Percentiles rank a stretch among this genome's conserved stretches.
phyloP scores from a whole-genome alignment of 169 alveolate species.

The Plasmodium knowlesi region DNA sequence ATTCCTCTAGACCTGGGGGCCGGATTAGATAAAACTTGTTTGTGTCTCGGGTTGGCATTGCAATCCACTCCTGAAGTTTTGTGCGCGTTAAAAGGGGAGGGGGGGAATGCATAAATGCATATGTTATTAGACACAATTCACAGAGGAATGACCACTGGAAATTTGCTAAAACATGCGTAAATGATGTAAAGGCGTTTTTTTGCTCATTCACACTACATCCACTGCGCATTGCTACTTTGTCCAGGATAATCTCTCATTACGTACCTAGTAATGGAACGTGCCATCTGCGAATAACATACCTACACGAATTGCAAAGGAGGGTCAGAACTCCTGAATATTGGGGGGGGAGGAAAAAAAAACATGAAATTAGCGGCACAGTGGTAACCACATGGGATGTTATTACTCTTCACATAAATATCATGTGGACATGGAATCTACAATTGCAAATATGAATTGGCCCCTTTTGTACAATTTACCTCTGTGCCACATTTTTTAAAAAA shows the following conservation, averaged over 20 bases:
- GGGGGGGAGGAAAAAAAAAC: not conserved
- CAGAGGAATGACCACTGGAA: not conserved
- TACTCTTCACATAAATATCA: not conserved
- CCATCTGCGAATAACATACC: slow-evolving; percentile 89
- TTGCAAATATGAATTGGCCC: not conserved
- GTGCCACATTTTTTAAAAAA: slow-evolving; percentile 65
- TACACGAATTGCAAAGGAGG: slow-evolving; percentile 88
- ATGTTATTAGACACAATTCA: not conserved
- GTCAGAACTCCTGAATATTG: slow-evolving; percentile 81
- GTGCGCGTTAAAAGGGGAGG: not conserved
- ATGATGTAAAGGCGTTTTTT: not conserved
- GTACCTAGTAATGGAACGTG: slow-evolving; percentile 89
- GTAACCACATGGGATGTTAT: not conserved
- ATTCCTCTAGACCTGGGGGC: slow-evolving; percentile 90
- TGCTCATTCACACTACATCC: not conserved
- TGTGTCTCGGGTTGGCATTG: slow-evolving; percentile 90
- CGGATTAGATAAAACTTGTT: slow-evolving; percentile 88
- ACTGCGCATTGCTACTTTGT: not conserved
- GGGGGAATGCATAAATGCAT: no score
- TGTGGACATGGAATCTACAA: not conserved
- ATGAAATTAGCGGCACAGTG: not conserved
- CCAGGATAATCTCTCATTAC: not conserved
- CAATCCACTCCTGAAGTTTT: slow-evolving; percentile 87
- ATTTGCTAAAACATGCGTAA: not conserved
- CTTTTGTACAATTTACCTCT: slow-evolving; percentile 27